Base-by-base conservation (phyloP, 495 filamentous ascomycete genomes). In the Amphirosellinia nigrospora region DNA sequence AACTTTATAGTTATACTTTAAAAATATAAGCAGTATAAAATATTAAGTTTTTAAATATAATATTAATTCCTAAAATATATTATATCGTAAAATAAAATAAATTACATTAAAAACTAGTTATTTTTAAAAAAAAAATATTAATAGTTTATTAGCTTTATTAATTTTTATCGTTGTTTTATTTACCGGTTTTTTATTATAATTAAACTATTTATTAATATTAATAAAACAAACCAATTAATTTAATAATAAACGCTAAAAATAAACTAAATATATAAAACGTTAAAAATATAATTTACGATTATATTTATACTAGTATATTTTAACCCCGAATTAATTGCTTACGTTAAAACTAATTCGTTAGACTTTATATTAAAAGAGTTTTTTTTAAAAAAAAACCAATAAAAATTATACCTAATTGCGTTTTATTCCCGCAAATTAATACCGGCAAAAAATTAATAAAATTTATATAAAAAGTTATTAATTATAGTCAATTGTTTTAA, bases 401-500 rank as follows among this genome's bases (percentile, higher is more conserved):
- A n/a, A 10, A 48, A 48, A 7, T 16, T 48, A 15, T 23, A 48
- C 6, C 26, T 26, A 26, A 15, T 55, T 28, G 15, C 21, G 5
- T 55, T 55, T 13, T 30, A 55, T 55, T 55, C 6, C 30, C 6
- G 30, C 6, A 55, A 55, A 30, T 1, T 55, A 55, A 55, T 55
- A 55, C 50, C 15, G 1, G 10, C 10, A 55, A 30, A 55, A 55
- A 55, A 28, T 10, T 28, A 55, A 55, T 30, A 55, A 55, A 55
- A 55, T 55, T 13, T 55, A 55, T 55, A 55, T 55, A 55, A 55
- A 55, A 30, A 30, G 9, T 30, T 55, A 8, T 13, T 55, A 26
- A 13, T 13, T 10, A 55, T 55, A 28, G 30, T 55, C 1, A 55
- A 55, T 8, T 26, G 26, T 15, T 28, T 55, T 3, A 30, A 28